Base-by-base conservation (phyloP, 352 stramenopile species). In the Phytopythium delawarense region DNA sequence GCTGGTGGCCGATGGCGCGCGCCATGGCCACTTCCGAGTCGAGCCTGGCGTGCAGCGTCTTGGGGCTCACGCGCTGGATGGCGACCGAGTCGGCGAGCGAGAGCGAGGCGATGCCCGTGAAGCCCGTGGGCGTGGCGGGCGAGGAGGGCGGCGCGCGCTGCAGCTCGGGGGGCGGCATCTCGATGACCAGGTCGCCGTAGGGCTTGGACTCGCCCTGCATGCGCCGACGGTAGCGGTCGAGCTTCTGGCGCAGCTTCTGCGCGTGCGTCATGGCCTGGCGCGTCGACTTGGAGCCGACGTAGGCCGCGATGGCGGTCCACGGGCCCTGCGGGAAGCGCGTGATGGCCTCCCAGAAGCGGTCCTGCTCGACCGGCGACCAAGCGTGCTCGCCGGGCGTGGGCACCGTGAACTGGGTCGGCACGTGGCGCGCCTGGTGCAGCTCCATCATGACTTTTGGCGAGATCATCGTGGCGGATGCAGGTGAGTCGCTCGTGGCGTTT, bases 201-300 rank as follows among this genome's bases (percentile, higher is more conserved):
- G 57, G 60, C 59, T 78, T 59, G 44, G 71, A 69, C 34, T 78
- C 65, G 42, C 69, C 72, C 49, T 69, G 74, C 21, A 84, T 72
- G 48, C 76, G 76, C 39, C 74, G 72, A 52, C 81, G 79, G 75
- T 76, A 87, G 28, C 77, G 77, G 57, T 56, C 75, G 56, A 89
- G 75, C 57, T 89, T 89, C 70, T 87, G 78, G 4, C 79, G 75
- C 44, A 87, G 70, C 65, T 89, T 89, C 63, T 89, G 79, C 60
- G 75, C 79, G 56, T 87, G 77, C 6, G 79, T 89, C 76, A 87
- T 86, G 16, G 79, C 79, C 67, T 89, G 79, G 39, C 79, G 79
- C 12, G 78, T 87, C 1, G 77, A 84, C 39, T 83, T 83, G 59
- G 79, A 84, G 57, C 77, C 75, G 39, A 89, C 70, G 63, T 82